phyloP scores from a whole-genome alignment of 2,329 filamentous ascomycete species.

The Zymoseptoria tritici region DNA sequence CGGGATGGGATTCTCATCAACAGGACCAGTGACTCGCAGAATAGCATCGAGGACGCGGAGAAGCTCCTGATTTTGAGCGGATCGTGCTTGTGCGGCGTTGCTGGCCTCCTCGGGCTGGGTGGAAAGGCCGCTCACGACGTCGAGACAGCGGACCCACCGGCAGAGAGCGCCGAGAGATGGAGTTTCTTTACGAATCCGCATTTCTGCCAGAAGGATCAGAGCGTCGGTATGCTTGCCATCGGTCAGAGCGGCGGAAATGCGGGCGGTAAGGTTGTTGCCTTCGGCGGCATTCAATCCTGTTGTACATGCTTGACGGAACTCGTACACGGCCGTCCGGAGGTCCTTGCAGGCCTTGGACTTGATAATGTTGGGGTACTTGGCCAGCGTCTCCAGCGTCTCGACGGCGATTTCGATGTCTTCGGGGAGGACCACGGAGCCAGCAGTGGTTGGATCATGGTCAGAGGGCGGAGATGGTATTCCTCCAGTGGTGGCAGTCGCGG shows the following conservation, averaged over 20 bases:
- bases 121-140: conserved; percentile 59
- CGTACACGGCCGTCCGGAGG: conserved; percentile 58
- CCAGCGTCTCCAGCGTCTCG: conserved; percentile 54
- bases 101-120: conserved; percentile 44
- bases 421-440: conserved; percentile 8
- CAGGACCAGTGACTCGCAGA: conserved; percentile 55
- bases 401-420: conserved; percentile 62
- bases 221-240: conserved; percentile 62
- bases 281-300: conserved; percentile 55
- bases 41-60: conserved; percentile 58
- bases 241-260: conserved; percentile 57
- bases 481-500: background rate
- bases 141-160: conserved; percentile 64
- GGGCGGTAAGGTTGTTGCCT: conserved; percentile 57
- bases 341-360: conserved; percentile 63
- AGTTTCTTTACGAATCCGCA: conserved; percentile 58
- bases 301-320: conserved; percentile 61
- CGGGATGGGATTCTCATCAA: conserved; percentile 37
- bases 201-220: conserved; percentile 58
- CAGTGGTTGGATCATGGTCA: conserved; percentile 1
- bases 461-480: conserved; percentile 2
- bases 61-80: conserved; percentile 46
- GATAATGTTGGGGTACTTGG: conserved; percentile 54
- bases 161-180: conserved; percentile 63
- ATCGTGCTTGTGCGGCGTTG: conserved; percentile 32